Base-by-base conservation (phyloP, 139 green algal genomes). In the Tetratostichococcus sp. region DNA sequence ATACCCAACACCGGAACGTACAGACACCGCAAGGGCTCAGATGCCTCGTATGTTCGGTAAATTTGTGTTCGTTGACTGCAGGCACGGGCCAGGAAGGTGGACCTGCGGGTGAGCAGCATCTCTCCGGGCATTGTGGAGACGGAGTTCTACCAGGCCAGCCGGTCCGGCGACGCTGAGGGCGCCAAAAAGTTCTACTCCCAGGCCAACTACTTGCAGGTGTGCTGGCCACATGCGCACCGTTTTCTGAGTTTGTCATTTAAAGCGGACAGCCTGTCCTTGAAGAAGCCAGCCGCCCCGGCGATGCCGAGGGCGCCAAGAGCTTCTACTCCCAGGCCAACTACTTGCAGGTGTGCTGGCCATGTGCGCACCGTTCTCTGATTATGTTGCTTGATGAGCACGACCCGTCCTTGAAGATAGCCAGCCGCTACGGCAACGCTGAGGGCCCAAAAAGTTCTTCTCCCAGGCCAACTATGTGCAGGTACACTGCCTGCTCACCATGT, bases 61-160 rank as follows among this genome's bases (percentile, higher is more conserved):
- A n/a, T n/a, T n/a, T n/a, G n/a, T n/a, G 2, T 22, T 28, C 23
- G 30, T 62, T 39, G 35, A 65, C 59, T 77, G 69, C 73, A 92
- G 86, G 86, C 86, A 1, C 75, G 82, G 1, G 86, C 70, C 17
- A 39, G 43, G 1, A 32, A 77, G 17, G 26, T 91, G 32, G 85
- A 87, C 1, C 80, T 94, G 65, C 75, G 89, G 0, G 87, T 95
- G 43, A 86, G 78, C 11, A 79, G 75, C 70, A 89, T 95, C 70
- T 91, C 86, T 0, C 90, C 90, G 0, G 87, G 89, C 33, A 65
- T 90, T 1, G 83, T 94, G n/a, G 86, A 91, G 76, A 90, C 87
- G 0, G 86, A 92, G 74, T 93, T 93, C 73, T 86, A 86, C 32
- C 32, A 74, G 26, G 84, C 91, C 31, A 43, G 68, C 28, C 28